Evolutionary conservation across 1,284 basidiomycete genomes (phyloP).

Genomic region (Naganishia sp.): DNA sequence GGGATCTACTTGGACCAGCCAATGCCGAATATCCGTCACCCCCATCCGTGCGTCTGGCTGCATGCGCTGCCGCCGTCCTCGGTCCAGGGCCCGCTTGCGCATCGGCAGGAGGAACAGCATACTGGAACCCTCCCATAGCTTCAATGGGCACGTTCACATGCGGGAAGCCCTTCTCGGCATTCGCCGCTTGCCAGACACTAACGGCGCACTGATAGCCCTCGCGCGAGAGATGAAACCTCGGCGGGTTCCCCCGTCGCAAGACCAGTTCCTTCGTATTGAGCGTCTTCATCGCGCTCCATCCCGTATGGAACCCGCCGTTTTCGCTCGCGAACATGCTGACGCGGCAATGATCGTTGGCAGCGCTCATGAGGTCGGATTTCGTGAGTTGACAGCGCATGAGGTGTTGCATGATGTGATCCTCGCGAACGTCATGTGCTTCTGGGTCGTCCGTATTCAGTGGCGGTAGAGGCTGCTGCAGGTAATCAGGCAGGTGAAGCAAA

Average conservation of each 20-base stretch:
- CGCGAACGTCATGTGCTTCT: constrained; percentile 30
- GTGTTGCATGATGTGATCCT: constrained; percentile 36
- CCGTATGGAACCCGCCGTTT: constrained; percentile 47
- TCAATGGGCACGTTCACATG: constrained; percentile 18
- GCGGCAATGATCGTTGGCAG: constrained; percentile 46
- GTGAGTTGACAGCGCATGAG: constrained; percentile 41
- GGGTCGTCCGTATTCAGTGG: constrained; percentile 39
- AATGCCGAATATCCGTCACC: too few species aligned
- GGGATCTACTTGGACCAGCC: too few species aligned
- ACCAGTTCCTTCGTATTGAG: constrained; percentile 49
- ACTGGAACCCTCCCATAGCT: constrained; percentile 14
- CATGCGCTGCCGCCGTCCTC: constrained; percentile 4
- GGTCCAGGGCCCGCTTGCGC: constrained; percentile 21
- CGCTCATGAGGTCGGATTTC: constrained; percentile 45
- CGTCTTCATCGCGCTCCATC: constrained; percentile 52
- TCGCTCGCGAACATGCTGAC: constrained; percentile 47
- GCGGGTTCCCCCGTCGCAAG: constrained; percentile 47
- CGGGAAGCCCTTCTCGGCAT: constrained; percentile 8
- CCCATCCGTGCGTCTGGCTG: not conserved
- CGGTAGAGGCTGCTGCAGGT: constrained; percentile 25
- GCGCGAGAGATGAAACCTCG: constrained; percentile 48
- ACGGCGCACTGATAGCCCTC: constrained; percentile 41
- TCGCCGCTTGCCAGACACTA: constrained; percentile 12
- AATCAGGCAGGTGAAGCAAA: constrained; percentile 36
- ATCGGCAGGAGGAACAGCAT: not conserved